Evolutionary conservation across 441 rosid genomes (phyloP).

Genomic region (Euphorbia celastroides): DNA sequence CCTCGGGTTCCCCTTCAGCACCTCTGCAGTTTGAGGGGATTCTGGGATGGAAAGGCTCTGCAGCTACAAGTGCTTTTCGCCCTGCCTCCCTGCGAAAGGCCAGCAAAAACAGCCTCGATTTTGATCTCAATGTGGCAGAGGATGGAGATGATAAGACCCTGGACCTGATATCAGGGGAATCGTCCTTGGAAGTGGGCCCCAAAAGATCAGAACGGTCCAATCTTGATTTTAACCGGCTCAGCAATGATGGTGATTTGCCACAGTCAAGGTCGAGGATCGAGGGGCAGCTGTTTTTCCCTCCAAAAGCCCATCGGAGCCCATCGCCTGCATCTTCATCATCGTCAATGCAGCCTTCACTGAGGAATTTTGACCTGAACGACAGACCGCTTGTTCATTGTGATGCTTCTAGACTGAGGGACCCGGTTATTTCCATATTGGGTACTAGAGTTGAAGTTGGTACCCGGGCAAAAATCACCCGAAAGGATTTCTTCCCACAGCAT

Average conservation of each 20-base stretch:
- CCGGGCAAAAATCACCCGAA: constrained; percentile 35
- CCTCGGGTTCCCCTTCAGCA: constrained; percentile 54
- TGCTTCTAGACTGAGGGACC: constrained; percentile 47
- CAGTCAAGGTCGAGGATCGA: constrained; percentile 47
- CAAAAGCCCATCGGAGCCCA: constrained; percentile 54
- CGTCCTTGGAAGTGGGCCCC: constrained; percentile 55
- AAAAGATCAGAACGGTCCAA: constrained; percentile 59
- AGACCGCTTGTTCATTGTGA: too few relatives aligned
- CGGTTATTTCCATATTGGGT: constrained; percentile 74
- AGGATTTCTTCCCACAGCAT: constrained; percentile 40
- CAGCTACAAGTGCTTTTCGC: constrained; percentile 73
- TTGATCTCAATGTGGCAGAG: constrained; percentile 89
- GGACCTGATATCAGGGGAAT: constrained; percentile 49
- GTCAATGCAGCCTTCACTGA: constrained; percentile 53
- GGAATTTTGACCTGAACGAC: constrained; percentile 93
- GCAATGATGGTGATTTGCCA: constrained; percentile 62
- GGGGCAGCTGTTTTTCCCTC: constrained; percentile 40
- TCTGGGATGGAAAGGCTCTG: constrained; percentile 77
- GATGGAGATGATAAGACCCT: constrained; percentile 61
- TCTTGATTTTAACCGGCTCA: constrained; percentile 74
- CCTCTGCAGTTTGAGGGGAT: constrained; percentile 67
- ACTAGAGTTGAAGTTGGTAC: constrained; percentile 46
- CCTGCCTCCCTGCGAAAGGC: constrained; percentile 57
- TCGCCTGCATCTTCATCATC: constrained; percentile 80
- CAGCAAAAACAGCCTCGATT: constrained; percentile 44